phyloP scores from a whole-genome alignment of 2,329 filamentous ascomycete genomes.

The Volutella citrinella region DNA sequence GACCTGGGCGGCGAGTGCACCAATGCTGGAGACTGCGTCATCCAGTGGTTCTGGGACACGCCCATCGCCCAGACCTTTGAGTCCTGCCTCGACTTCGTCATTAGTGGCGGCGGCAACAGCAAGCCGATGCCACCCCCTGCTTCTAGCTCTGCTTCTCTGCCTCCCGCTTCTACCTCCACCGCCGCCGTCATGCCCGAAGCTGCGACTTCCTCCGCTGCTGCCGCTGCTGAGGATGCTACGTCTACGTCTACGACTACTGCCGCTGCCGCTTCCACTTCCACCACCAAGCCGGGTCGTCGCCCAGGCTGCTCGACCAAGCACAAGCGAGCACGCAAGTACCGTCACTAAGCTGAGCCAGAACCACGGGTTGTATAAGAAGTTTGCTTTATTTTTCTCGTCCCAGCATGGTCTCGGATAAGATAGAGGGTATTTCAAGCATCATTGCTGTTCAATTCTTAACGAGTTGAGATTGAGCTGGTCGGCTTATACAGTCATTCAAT shows the following conservation, averaged over 20 bases:
- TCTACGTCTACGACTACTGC: slow-evolving; percentile 8
- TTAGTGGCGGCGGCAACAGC: slow-evolving; percentile 9
- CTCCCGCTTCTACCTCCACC: slow-evolving; percentile 7
- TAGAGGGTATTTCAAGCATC: no score
- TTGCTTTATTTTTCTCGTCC: no score
- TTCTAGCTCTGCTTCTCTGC: slow-evolving; percentile 7
- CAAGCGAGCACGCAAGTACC: no score
- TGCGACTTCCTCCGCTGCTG: slow-evolving; percentile 4
- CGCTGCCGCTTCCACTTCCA: slow-evolving; percentile 11
- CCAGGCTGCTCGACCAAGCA: no score
- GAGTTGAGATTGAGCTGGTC: no score
- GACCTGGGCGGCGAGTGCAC: slow-evolving; percentile 44
- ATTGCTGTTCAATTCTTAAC: no score
- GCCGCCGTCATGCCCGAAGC: slow-evolving; percentile 5
- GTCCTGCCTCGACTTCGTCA: slow-evolving; percentile 57
- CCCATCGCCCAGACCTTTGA: slow-evolving; percentile 59
- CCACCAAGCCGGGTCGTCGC: no score
- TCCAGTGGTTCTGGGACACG: slow-evolving; percentile 64
- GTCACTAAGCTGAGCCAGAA: no score
- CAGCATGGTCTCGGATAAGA: no score
- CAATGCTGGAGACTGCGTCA: slow-evolving; percentile 46
- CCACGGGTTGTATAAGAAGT: no score
- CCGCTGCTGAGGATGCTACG: slow-evolving; percentile 6
- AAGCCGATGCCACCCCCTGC: no score
- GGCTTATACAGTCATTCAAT: no score